Evolutionary conservation across 129 eudicot species (phyloP), one percentile per base, ranked within the genome.

Genomic region (Pseudognaphalium luteoalbum): DNA sequence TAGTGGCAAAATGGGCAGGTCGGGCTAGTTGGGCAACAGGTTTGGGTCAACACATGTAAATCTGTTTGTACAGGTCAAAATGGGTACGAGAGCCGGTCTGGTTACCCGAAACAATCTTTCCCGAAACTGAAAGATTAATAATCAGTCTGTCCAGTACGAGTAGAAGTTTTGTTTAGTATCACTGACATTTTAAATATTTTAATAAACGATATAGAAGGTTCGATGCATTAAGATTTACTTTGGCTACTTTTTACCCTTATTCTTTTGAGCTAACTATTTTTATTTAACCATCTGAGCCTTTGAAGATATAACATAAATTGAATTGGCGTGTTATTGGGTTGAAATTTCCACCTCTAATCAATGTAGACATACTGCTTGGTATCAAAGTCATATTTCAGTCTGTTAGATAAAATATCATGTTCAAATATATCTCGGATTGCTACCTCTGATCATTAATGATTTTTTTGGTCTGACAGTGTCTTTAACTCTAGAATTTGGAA

Each of bases 401-500:
- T 51, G 37, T 50, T 47, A 52, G 34, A 52, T 51, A 66, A 34
- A 39, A 50, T 64, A 2, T 51, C 39, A n/a, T 66, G 25, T 76
- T 76, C 47, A 64, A 75, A 41, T 9, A 12, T 41, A 41, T 41
- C 47, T 41, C 47, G 1, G 47, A 41, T 2, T 2, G 47, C 10
- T 41, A 41, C 47, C 33, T n/a, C 79, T 50, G 63, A 75, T 75
- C 34, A 44, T n/a, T 32, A 12, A 19, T 66, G 73, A 51, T 76
- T 66, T 52, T 29, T 21, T 33, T 66, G 32, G 80, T 76, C 66
- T 65, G 66, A 21, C 34, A 66, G 10, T 65, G 19, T 75, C 71
- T 75, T 76, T 20, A 33, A 76, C 35, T 47, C 16, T 57, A 37
- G 58, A 67, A 67, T 67, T 76, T 68, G 56, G 37, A 68, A 75